Evolutionary conservation across 2,329 filamentous ascomycete species (phyloP).

Genomic region (Geosmithia morbida): DNA sequence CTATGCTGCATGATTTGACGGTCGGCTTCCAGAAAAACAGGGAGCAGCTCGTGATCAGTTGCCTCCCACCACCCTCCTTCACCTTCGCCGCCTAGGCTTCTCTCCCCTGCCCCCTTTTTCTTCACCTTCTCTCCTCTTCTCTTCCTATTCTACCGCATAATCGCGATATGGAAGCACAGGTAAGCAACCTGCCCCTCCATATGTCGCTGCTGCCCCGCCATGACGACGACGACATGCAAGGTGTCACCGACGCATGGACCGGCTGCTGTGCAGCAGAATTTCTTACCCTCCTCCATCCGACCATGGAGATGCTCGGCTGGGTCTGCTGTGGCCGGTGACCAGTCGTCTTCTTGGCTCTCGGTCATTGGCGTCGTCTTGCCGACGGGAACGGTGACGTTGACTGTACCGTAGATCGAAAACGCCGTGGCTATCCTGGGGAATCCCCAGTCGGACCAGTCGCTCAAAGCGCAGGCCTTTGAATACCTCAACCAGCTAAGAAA

Average conservation of each 20-base stretch:
- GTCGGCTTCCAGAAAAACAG: slow-evolving; percentile 3
- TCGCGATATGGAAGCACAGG: slow-evolving; percentile 3
- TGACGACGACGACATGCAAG: not conserved
- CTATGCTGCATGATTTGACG: slow-evolving; percentile 3
- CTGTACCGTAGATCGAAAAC: slow-evolving; percentile 60
- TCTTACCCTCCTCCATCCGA: too few relatives aligned
- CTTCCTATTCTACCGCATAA: not conserved
- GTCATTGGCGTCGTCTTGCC: slow-evolving; percentile 3
- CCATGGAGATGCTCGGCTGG: not conserved
- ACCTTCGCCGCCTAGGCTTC: not conserved
- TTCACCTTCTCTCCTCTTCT: not conserved
- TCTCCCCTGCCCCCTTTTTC: not conserved
- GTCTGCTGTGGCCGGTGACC: not conserved
- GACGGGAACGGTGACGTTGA: not conserved
- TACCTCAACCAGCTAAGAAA: slow-evolving; percentile 66
- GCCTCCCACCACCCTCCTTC: not conserved
- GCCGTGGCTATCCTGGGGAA: slow-evolving; percentile 91
- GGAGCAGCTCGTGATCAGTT: slow-evolving; percentile 1
- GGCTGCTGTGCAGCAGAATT: too few relatives aligned
- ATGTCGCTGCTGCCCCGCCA: not conserved
- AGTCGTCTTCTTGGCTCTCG: not conserved
- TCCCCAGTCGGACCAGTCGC: slow-evolving; percentile 56
- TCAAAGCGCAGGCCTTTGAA: slow-evolving; percentile 72
- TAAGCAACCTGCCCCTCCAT: not conserved
- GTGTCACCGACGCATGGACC: not conserved